Evolutionary conservation across 306 rosid species (phyloP), one percentile per base, ranked within the genome.

Genomic region (Vicia villosa): DNA sequence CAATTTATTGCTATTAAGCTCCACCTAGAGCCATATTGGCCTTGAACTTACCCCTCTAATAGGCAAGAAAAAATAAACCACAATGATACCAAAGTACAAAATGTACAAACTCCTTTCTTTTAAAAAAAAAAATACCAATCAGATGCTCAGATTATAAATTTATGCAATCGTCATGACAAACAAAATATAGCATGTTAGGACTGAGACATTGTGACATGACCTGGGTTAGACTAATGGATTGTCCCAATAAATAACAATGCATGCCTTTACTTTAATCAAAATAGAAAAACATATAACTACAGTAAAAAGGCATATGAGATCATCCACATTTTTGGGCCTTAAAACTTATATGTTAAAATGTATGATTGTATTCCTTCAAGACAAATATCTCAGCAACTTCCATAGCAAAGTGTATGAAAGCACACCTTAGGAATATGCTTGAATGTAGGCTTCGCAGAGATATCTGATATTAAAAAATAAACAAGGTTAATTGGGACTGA

Each of bases 401-500:
- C 17, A 64, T 55, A 54, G 70, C 42, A 43, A 72, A 68, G 63
- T 21, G 24, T 60, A 50, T 56, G 72, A 79, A 66, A 81, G 66
- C 78, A 73, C 57, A 94, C 98, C 98, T 94, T 94, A 32, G 98
- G 98, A 62, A 94, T 87, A 77, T 94, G 97, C 81, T 90, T 90
- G 95, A 90, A 88, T 70, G 84, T 70, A 63, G 89, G 96, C 63
- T 84, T 88, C 0, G 78, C 77, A 67, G 89, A 65, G 77, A 43
- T 62, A 61, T 72, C 95, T 87, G 92, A 37, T 63, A 73, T 41
- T 11, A 47, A 81, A 76, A 74, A 71, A 46, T 2, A 10, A 71
- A 37, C 6, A 65, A 36, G 22, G 14, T 22, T 9, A 66, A 52
- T 37, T 14, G 63, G 70, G 69, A 71, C 5, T 51, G 60, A 58